Base-by-base conservation (phyloP, 495 filamentous ascomycete genomes). In the Neurospora africana region DNA sequence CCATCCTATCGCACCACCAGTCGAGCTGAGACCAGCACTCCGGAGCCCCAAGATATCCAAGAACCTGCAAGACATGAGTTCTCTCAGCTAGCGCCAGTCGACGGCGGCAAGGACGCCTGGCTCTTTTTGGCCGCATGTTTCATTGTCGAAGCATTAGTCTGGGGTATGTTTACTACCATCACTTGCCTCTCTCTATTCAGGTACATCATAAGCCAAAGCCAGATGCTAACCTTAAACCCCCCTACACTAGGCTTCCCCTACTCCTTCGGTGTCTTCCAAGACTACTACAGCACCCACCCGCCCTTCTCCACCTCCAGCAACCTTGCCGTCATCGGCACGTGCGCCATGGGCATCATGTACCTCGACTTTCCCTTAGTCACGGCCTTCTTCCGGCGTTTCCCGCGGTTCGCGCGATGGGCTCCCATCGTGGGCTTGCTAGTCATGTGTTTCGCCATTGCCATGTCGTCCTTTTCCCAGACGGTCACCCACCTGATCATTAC, bases 61-160 rank as follows among this genome's bases (percentile, higher is more conserved):
- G 27, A 70, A 65, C 39, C 69, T 27, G 11, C 44, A 43, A 36
- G n/a, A 36, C 73, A 73, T n/a, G 78, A 78, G 72, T 78, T 81
- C 73, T 81, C 83, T 33, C 38, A 68, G 1, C 80, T 91, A n/a
- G 89, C 89, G 8, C 85, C 83, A 5, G 85, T 82, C 5, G 91
- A 92, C 78, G 78, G 85, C 30, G 91, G 90, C 11, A 86, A 83
- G 68, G 80, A 87, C 47, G 90, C 91, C 15, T 92, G 87, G 87
- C 81, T 90, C 0, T 90, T 90, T 72, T 82, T 93, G 21, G 81
- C 84, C 1, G 87, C 86, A 5, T 85, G 85, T 74, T 91, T 91
- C 78, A 78, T 88, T 70, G 80, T 92, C 36, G 90, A 92, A 74
- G 86, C 82, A n/a, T 78, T 91, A 13, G 81, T 90, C 30, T 92